phyloP scores from a whole-genome alignment of 75 land plant genomes.

The Ceratopteris richardii region DNA sequence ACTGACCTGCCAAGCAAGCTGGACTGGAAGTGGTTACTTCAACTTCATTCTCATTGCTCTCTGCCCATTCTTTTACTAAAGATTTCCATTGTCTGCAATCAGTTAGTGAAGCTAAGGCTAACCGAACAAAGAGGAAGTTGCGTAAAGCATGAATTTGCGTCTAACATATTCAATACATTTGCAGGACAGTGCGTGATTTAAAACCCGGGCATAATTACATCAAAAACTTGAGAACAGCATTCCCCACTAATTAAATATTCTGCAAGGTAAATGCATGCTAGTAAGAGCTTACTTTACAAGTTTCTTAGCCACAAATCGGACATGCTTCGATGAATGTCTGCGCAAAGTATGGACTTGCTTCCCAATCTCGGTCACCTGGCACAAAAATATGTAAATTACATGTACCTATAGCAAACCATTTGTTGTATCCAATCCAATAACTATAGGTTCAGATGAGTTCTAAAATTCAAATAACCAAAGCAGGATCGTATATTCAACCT shows the following conservation, averaged over 20 bases:
- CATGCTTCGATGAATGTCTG: constrained; percentile 61
- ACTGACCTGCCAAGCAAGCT: background rate
- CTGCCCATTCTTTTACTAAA: constrained; percentile 84
- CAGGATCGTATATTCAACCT: constrained; percentile 24
- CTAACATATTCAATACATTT: no score
- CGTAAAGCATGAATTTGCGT: no score
- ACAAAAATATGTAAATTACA: no score
- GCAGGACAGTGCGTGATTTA: no score
- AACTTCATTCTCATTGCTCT: constrained; percentile 24
- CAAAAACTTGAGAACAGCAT: no score
- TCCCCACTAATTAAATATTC: background rate
- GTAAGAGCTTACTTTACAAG: constrained; percentile 53
- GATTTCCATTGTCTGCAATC: constrained; percentile 78
- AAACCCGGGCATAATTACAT: no score
- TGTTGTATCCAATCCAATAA: no score
- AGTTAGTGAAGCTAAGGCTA: no score
- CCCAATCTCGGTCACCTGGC: constrained; percentile 86
- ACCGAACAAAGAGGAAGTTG: no score
- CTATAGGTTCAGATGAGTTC: no score
- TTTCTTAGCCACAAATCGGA: constrained; percentile 52
- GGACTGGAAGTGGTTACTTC: constrained; percentile 28
- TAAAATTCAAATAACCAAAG: constrained; percentile 2
- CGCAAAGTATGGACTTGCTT: constrained; percentile 68
- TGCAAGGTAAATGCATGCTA: background rate
- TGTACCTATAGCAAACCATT: no score